These are phyloP conservation scores for Stemphylium vesicarium DNA, from an alignment of 2,329 filamentous ascomycete genomes.

Conservation along the genomic window DNA sequence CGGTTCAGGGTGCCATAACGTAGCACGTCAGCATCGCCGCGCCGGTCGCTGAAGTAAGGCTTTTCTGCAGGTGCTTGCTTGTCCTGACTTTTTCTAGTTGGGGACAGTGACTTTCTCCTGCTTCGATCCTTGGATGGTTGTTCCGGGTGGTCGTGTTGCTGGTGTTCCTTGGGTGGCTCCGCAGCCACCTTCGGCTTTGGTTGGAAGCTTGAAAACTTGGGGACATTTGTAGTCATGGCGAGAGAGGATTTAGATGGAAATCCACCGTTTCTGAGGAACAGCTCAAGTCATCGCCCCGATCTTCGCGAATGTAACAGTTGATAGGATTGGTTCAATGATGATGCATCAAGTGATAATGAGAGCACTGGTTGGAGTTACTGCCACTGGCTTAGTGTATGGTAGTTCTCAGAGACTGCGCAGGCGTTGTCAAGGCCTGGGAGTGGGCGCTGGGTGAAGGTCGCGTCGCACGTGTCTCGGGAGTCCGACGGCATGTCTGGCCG, in stretches of 20 bases:
- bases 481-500: slow-evolving; percentile 10
- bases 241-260: background rate
- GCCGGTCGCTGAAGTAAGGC: slow-evolving; percentile 62
- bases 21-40: slow-evolving; percentile 77
- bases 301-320: background rate
- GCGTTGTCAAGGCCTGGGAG: background rate
- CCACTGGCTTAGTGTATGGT: background rate
- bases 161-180: slow-evolving; percentile 17
- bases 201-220: slow-evolving; percentile 79
- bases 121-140: slow-evolving; percentile 1
- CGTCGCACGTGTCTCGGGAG: slow-evolving; percentile 17
- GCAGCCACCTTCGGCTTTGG: slow-evolving; percentile 50
- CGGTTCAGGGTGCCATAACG: slow-evolving; percentile 76
- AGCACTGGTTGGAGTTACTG: too few relatives aligned
- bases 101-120: slow-evolving; percentile 46
- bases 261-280: background rate
- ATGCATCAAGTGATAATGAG: background rate
- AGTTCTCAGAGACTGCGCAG: background rate
- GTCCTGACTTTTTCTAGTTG: slow-evolving; percentile 4
- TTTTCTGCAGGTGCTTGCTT: slow-evolving; percentile 13
- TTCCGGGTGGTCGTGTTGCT: slow-evolving; percentile 13
- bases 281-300: background rate
- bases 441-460: slow-evolving; percentile 11
- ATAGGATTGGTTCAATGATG: background rate
- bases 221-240: slow-evolving; percentile 53